Percentiles rank a stretch among this genome's conserved stretches.
Evolutionary conservation across 1,139 yeast species (phyloP).

Genomic region (Kodamaea arcana): DNA sequence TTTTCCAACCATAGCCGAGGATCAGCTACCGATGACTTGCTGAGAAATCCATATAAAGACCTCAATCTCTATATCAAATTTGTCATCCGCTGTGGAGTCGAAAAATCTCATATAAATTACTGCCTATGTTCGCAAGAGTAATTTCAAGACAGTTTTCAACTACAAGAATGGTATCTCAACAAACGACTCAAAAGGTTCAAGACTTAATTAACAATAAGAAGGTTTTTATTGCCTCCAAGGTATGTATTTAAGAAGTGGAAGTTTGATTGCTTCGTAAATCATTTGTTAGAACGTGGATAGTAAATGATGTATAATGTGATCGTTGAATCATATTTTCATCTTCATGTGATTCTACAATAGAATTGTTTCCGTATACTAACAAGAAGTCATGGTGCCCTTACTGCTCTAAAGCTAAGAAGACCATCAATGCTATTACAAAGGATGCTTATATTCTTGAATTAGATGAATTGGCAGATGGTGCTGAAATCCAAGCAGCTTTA

Average conservation of each 20-base stretch:
- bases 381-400: conserved; percentile 57
- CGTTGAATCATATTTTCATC: too few relatives aligned
- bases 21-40: too few relatives aligned
- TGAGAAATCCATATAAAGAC: too few relatives aligned
- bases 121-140: conserved; percentile 8
- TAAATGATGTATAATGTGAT: too few relatives aligned
- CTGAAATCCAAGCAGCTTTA: conserved; percentile 72
- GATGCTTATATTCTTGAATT: conserved; percentile 66
- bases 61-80: too few relatives aligned
- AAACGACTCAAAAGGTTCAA: conserved; percentile 55
- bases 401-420: conserved; percentile 61
- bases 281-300: too few relatives aligned
- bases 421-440: conserved; percentile 47
- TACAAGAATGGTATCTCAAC: conserved; percentile 36
- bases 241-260: conserved; percentile 21
- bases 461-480: conserved; percentile 44
- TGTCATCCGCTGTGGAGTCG: background rate
- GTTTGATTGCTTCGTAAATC: background rate
- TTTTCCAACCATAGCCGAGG: too few relatives aligned
- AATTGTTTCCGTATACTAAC: conserved; percentile 11
- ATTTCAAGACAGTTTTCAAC: conserved; percentile 11
- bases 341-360: too few relatives aligned
- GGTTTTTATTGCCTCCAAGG: conserved; percentile 82
- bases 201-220: conserved; percentile 61
- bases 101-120: background rate